These are phyloP conservation scores for Trichoderma guizhouense DNA, from an alignment of 2,329 filamentous ascomycete genomes.

Conservation along the genomic window DNA sequence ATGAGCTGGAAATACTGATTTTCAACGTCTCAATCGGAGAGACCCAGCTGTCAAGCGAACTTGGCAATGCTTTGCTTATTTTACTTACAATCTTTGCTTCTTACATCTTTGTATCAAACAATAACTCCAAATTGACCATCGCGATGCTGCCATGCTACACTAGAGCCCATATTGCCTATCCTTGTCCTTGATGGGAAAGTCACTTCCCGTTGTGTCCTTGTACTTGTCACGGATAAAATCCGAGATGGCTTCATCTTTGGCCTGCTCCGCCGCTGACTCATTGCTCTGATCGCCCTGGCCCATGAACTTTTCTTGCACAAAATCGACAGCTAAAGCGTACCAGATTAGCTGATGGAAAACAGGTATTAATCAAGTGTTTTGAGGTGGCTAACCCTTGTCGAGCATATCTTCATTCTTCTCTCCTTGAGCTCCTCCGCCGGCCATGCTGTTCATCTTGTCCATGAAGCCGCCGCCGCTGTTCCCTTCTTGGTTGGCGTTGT, in stretches of 20 bases:
- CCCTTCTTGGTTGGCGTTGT: conserved; percentile 65
- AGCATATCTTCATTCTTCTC: conserved; percentile 82
- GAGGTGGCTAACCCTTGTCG: conserved; percentile 63
- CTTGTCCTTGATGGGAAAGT: conserved; percentile 70
- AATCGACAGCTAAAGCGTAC: conserved; percentile 61
- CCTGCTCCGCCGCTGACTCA: conserved; percentile 71
- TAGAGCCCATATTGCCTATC: conserved; percentile 21
- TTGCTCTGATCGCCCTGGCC: conserved; percentile 69
- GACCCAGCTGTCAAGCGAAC: neutral
- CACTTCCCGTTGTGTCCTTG: conserved; percentile 64
- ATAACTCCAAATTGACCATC: neutral
- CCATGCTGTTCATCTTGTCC: conserved; percentile 67
- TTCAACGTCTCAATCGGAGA: neutral
- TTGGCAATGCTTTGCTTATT: neutral
- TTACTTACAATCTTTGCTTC: neutral
- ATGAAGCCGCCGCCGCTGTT: conserved; percentile 52
- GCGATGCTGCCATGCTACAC: neutral
- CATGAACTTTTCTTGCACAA: conserved; percentile 71
- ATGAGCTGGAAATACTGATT: neutral
- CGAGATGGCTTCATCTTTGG: conserved; percentile 76
- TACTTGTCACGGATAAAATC: conserved; percentile 70
- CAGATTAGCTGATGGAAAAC: neutral
- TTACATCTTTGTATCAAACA: neutral
- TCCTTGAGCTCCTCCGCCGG: conserved; percentile 68
- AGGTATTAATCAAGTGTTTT: too few species aligned